phyloP scores from a whole-genome alignment of 768 basidiomycete species.

The Hericium coralloides region DNA sequence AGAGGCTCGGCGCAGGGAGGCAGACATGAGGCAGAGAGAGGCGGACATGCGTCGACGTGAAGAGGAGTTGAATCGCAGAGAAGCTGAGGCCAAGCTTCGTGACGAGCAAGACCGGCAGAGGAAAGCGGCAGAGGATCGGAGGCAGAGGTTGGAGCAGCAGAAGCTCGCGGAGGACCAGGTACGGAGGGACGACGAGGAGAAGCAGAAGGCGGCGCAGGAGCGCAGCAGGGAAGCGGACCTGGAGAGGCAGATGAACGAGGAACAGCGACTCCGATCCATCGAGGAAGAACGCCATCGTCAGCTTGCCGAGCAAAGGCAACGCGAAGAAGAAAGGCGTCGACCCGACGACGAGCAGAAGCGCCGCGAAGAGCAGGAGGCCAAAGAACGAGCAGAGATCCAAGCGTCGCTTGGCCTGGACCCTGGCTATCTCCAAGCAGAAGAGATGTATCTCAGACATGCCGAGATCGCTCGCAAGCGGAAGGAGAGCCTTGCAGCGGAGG shows the following conservation, averaged over 20 bases:
- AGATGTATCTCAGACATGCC: too few relatives aligned
- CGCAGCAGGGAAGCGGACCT: background rate
- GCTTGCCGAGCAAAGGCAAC: constrained; percentile 19
- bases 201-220: constrained; percentile 7
- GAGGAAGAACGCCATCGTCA: constrained; percentile 25
- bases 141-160: constrained; percentile 6
- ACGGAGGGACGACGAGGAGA: background rate
- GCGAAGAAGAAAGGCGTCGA: constrained; percentile 9
- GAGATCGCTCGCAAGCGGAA: too few relatives aligned
- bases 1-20: constrained; percentile 24
- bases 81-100: constrained; percentile 17
- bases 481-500: background rate
- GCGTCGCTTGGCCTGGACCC: too few relatives aligned
- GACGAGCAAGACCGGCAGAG: constrained; percentile 16
- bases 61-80: constrained; percentile 17
- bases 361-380: constrained; percentile 6
- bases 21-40: constrained; percentile 21
- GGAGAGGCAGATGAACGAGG: background rate
- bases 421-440: too few relatives aligned
- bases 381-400: constrained; percentile 1
- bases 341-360: constrained; percentile 8
- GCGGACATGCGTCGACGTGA: constrained; percentile 19
- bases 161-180: background rate
- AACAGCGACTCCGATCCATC: constrained; percentile 19
- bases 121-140: constrained; percentile 5